These are phyloP conservation scores for Fragilariopsis cylindrus DNA, from an alignment of 108 stramenopile species.

Conservation along the genomic window DNA sequence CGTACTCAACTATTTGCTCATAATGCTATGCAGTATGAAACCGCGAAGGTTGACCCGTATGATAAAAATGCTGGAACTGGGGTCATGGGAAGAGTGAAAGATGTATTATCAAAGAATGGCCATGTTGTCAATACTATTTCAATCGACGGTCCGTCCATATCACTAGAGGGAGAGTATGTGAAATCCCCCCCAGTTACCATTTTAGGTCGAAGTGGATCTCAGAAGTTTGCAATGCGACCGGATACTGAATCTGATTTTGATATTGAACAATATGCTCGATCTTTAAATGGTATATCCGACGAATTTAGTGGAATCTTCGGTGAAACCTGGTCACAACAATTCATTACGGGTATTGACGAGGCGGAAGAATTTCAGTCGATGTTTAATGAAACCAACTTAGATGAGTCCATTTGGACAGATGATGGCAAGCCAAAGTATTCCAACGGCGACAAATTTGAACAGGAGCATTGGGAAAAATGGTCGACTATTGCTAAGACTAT, in stretches of 20 bases:
- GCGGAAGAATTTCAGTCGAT: not conserved
- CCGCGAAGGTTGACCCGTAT: slow-evolving; percentile 28
- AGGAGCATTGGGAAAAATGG: slow-evolving; percentile 12
- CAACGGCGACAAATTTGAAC: not conserved
- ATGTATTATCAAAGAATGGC: slow-evolving; percentile 25
- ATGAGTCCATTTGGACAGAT: not conserved
- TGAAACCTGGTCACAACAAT: not conserved
- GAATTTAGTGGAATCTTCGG: slow-evolving; percentile 9
- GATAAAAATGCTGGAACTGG: slow-evolving; percentile 29
- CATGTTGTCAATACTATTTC: slow-evolving; percentile 20
- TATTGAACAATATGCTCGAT: slow-evolving; percentile 31
- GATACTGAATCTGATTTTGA: slow-evolving; percentile 13
- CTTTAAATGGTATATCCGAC: slow-evolving; percentile 43
- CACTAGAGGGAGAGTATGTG: slow-evolving; percentile 19
- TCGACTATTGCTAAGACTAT: slow-evolving; percentile 51
- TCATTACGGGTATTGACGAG: slow-evolving; percentile 4
- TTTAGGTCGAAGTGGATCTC: slow-evolving; percentile 28
- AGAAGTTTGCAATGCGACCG: slow-evolving; percentile 31
- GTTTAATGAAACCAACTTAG: not conserved
- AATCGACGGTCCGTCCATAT: slow-evolving; percentile 32
- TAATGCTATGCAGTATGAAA: slow-evolving; percentile 18
- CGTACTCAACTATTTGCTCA: slow-evolving; percentile 27
- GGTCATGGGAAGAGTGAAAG: slow-evolving; percentile 33
- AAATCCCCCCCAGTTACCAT: slow-evolving; percentile 3
- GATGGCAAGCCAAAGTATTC: not conserved